Evolutionary conservation across 768 basidiomycete genomes (phyloP).

Genomic region (Candolleomyces efflorescens): DNA sequence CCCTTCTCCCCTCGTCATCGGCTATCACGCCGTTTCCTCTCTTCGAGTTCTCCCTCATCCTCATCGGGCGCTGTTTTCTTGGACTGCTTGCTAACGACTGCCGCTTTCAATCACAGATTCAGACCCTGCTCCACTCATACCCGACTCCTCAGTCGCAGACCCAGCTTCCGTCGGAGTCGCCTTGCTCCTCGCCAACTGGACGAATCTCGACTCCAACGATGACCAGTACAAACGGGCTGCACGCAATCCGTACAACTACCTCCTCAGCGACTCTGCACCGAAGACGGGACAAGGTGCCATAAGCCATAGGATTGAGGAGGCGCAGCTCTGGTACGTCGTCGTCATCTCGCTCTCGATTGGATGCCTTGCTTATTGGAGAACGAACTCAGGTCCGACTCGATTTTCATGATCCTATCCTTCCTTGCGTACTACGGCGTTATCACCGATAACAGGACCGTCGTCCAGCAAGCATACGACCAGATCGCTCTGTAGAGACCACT

Average conservation of each 20-base stretch:
- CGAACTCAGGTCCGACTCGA: slow-evolving; percentile 77
- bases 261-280: slow-evolving; percentile 51
- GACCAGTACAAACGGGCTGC: slow-evolving; percentile 63
- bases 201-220: slow-evolving; percentile 34
- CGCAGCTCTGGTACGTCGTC: slow-evolving; percentile 64
- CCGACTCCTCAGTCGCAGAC: slow-evolving; percentile 64
- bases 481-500: slow-evolving; percentile 65
- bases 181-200: slow-evolving; percentile 56
- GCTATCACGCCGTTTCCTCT: neutral
- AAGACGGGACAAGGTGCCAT: slow-evolving; percentile 72
- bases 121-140: slow-evolving; percentile 55
- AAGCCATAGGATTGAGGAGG: slow-evolving; percentile 64
- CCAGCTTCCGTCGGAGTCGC: slow-evolving; percentile 73
- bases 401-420: slow-evolving; percentile 87
- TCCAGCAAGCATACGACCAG: slow-evolving; percentile 66
- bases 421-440: slow-evolving; percentile 77
- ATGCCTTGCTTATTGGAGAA: neutral
- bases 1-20: neutral
- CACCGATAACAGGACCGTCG: slow-evolving; percentile 51
- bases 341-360: neutral
- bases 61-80: neutral
- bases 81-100: slow-evolving; percentile 20
- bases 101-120: slow-evolving; percentile 35
- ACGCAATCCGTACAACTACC: slow-evolving; percentile 56
- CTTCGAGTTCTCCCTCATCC: neutral